Evolutionary conservation across 805 yeast species (phyloP).

Genomic region (Schizosaccharomyces japonicus): DNA sequence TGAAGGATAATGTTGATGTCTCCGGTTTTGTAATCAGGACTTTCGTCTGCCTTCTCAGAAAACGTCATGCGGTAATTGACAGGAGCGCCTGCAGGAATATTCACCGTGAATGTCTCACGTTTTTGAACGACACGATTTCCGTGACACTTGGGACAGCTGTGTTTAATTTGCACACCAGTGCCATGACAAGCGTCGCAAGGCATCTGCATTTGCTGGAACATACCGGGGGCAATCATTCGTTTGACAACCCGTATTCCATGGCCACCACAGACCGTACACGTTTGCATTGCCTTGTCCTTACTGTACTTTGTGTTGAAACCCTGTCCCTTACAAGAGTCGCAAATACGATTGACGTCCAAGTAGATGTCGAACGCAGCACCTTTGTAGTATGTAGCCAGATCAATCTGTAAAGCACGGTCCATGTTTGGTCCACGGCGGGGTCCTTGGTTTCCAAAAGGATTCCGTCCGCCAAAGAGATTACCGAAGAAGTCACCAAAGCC

Average conservation of each 20-base stretch:
- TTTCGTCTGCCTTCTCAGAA: slow-evolving; percentile 59
- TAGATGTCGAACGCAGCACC: slow-evolving; percentile 43
- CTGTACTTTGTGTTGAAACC: slow-evolving; percentile 31
- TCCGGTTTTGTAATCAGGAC: slow-evolving; percentile 66
- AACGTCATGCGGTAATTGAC: slow-evolving; percentile 34
- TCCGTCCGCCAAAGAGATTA: slow-evolving; percentile 30
- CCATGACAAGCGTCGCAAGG: slow-evolving; percentile 67
- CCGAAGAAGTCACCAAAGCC: slow-evolving; percentile 33
- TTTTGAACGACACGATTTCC: slow-evolving; percentile 45
- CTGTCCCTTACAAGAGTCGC: slow-evolving; percentile 57
- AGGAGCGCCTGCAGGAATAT: slow-evolving; percentile 46
- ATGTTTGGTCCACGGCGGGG: slow-evolving; percentile 39
- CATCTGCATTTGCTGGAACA: slow-evolving; percentile 65
- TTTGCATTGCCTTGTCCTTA: slow-evolving; percentile 34
- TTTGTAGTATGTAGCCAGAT: slow-evolving; percentile 40
- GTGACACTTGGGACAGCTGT: slow-evolving; percentile 43
- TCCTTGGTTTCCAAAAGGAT: slow-evolving; percentile 15
- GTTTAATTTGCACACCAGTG: slow-evolving; percentile 38
- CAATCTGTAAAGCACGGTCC: slow-evolving; percentile 29
- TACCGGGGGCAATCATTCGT: slow-evolving; percentile 67
- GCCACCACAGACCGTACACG: slow-evolving; percentile 60
- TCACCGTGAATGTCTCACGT: slow-evolving; percentile 32
- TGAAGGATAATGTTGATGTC: slow-evolving; percentile 38
- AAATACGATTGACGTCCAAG: slow-evolving; percentile 46
- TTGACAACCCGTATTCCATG: slow-evolving; percentile 40